Percentiles rank a stretch among this genome's conserved stretches.
Evolutionary conservation across 768 basidiomycete species (phyloP).

Genomic region (Mycena vitilis): DNA sequence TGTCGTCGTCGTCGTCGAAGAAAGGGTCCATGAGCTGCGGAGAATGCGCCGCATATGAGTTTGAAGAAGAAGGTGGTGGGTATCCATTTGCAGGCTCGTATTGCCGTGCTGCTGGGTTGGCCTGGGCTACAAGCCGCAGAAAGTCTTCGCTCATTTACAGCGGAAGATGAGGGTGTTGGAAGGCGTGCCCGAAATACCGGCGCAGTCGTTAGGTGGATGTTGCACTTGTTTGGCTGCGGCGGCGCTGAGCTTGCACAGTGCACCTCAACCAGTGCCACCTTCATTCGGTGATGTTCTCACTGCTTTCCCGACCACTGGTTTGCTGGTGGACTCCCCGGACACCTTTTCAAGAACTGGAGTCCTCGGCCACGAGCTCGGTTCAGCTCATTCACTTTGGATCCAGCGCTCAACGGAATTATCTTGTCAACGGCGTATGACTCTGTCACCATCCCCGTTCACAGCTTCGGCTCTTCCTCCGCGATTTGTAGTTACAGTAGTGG

Average conservation of each 20-base stretch:
- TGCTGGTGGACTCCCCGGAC: neutral
- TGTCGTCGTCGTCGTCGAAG: slow-evolving; percentile 86
- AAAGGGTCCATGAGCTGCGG: slow-evolving; percentile 83
- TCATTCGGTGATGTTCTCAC: neutral
- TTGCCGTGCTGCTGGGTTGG: slow-evolving; percentile 71
- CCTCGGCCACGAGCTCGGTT: too few species aligned
- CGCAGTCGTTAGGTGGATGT: slow-evolving; percentile 15
- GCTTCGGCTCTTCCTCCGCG: too few species aligned
- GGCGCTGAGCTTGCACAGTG: too few species aligned
- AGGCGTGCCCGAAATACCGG: neutral
- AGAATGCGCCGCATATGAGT: slow-evolving; percentile 54
- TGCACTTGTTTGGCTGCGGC: neutral
- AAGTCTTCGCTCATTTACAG: slow-evolving; percentile 76
- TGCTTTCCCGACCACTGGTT: neutral
- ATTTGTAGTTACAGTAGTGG: too few species aligned
- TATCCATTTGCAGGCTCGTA: slow-evolving; percentile 69
- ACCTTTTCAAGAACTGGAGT: neutral
- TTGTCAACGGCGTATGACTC: too few species aligned
- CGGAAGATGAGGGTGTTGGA: neutral
- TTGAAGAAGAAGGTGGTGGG: slow-evolving; percentile 62
- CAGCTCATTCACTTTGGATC: too few species aligned
- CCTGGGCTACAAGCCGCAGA: slow-evolving; percentile 75
- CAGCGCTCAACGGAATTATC: too few species aligned
- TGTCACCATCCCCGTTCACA: too few species aligned
- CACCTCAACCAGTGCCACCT: neutral